Base-by-base conservation (phyloP, 2,329 filamentous ascomycete genomes). In the Escovopsis weberi region DNA sequence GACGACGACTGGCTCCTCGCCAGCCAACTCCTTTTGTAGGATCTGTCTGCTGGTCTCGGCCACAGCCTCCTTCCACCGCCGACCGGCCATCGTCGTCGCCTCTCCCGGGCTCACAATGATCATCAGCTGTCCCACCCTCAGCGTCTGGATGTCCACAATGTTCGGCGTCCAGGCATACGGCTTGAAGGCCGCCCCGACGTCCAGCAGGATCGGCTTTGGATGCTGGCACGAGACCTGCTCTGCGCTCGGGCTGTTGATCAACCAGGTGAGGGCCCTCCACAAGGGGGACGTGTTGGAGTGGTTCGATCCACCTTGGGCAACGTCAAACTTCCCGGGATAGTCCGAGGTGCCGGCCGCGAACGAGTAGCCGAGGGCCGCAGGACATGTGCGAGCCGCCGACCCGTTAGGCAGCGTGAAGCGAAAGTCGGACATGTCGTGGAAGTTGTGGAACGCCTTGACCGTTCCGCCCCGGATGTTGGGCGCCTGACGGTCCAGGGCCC, bases 321-420 rank as follows among this genome's bases (percentile, higher is more conserved):
- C 94, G 63, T 94, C 88, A 53, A 93, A 91, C 0, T 76, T 77
- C 2, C 88, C 88, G 0, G 88, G 87, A 1, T 88, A 85, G 53
- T 95, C 88, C 0, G 84, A 84, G 0, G 88, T 95, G 18, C 88
- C 88, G 4, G 83, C 88, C 1, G 87, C 87, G 55, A 95, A 95
- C 1, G 83, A 85, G 57, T 89, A 89, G 3, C 88, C 88, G 43
- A 95, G 66, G 1, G 86, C 86, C 1, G 86, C 87, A 12, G 86
- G 80, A 53, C 88, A 94, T 0, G 87, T 94, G 34, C 67, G 70
- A 18, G 80, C 82, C 39, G 67, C 63, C 1, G 76, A 79, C 41
- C 82, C 82, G 53, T 93, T 87, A 3, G 76, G 70, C 5, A 88
- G 73, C 10, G 67, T 65, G 55, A 94, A 91, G 1, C 68, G 70